Evolutionary conservation across 768 basidiomycete species (phyloP).

Genomic region (Lepiota brunneoincarnata): DNA sequence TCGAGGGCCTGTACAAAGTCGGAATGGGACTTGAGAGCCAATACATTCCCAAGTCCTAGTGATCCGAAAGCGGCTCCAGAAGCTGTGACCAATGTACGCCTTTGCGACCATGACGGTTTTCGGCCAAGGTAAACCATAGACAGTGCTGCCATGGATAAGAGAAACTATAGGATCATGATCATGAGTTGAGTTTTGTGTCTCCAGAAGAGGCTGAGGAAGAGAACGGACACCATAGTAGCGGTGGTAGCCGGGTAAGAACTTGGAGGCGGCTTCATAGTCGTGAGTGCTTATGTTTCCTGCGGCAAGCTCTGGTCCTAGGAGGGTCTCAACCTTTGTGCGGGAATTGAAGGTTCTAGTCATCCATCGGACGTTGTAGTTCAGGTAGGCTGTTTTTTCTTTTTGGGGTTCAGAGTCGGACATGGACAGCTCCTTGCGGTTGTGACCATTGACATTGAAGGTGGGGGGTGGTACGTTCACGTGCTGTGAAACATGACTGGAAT

Average conservation of each 20-base stretch:
- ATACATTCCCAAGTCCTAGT: conserved; percentile 26
- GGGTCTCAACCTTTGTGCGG: conserved; percentile 37
- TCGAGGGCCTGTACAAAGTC: conserved; percentile 36
- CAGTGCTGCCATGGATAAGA: conserved; percentile 1
- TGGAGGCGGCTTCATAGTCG: conserved; percentile 55
- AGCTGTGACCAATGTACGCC: conserved; percentile 7
- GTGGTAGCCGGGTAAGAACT: conserved; percentile 50
- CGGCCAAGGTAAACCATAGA: conserved; percentile 6
- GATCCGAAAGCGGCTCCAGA: conserved; percentile 24
- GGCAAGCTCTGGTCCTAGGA: conserved; percentile 52
- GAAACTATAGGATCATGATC: background rate
- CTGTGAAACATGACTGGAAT: background rate
- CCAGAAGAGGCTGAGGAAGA: background rate
- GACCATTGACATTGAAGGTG: too few relatives aligned
- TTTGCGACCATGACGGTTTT: conserved; percentile 8
- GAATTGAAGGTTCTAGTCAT: conserved; percentile 43
- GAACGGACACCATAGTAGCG: conserved; percentile 36
- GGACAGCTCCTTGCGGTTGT: background rate
- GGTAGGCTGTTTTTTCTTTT: background rate
- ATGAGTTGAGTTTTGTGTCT: background rate
- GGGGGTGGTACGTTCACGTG: background rate
- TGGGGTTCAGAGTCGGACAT: conserved; percentile 5
- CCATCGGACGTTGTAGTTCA: conserved; percentile 34
- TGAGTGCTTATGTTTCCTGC: conserved; percentile 44
- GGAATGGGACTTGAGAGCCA: conserved; percentile 28